Base-by-base conservation (phyloP, 179 eudicot species). In the Spinacia oleracea region DNA sequence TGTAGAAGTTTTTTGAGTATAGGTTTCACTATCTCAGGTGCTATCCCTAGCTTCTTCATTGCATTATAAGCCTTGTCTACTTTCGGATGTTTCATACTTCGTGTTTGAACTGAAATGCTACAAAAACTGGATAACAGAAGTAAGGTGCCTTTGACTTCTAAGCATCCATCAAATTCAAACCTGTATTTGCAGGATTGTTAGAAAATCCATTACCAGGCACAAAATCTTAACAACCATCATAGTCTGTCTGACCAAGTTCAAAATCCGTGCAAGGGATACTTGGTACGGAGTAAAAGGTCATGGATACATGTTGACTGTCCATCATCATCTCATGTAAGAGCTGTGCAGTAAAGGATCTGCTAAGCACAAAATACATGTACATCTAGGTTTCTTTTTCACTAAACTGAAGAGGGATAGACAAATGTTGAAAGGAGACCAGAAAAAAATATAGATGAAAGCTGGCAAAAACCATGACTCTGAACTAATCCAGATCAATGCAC, bases 1-100 rank as follows among this genome's bases (percentile, higher is more conserved):
- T 80, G 79, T 62, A 89, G 67, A 40, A 94, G 92, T 25, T 83
- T 81, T 79, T 90, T 89, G 50, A 94, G 81, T 66, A 86, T 91
- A 20, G 92, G 93, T 77, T 86, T 88, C 68, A 88, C 91, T 73
- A 71, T 85, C 67, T 82, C 92, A 53, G 78, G 90, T 34, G 82
- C 55, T 55, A 94, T 89, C 43, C 93, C 96, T 31, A 94, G 65
- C 45, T 58, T 84, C 77, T 85, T 82, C 98, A 94, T 92, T 64
- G 94, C 98, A 77, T 85, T 86, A 69, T 86, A 81, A 31, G 98
- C 98, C 68, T 75, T 86, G 6, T 70, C 75, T 80, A 88, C 83
- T 79, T 84, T 88, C 63, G 81, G 82, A 72, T 86, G 78, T 71
- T 34, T 81, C 79, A 76, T 78, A 20, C 73, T 34, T 81, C 79